phyloP scores from a whole-genome alignment of 2,329 filamentous ascomycete species.

The Arthrobotrys sinensis region DNA sequence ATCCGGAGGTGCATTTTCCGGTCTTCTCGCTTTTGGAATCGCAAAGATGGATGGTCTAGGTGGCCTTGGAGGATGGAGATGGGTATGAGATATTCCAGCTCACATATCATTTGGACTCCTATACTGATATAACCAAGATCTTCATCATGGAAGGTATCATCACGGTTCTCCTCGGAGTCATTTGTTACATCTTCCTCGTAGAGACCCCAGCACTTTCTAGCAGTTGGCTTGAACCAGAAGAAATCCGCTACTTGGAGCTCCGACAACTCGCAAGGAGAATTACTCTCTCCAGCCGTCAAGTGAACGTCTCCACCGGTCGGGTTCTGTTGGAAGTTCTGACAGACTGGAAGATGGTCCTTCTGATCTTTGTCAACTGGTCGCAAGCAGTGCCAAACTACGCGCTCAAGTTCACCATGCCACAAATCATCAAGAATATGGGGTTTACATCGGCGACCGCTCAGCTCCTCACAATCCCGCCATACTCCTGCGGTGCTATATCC shows the following conservation, averaged over 20 bases:
- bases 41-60: constrained; percentile 74
- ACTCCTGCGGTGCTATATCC: constrained; percentile 66
- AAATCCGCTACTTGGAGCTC: constrained; percentile 68
- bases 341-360: constrained; percentile 70
- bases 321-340: constrained; percentile 68
- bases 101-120: not conserved
- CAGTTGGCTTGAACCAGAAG: constrained; percentile 67
- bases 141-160: constrained; percentile 72
- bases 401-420: constrained; percentile 65
- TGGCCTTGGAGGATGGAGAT: constrained; percentile 74
- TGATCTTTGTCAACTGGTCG: constrained; percentile 69
- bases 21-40: constrained; percentile 74
- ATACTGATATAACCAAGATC: constrained; percentile 68
- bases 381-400: constrained; percentile 68
- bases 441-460: constrained; percentile 67
- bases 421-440: constrained; percentile 68
- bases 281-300: constrained; percentile 58
- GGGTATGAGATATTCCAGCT: constrained; percentile 67
- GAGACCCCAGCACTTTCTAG: constrained; percentile 68
- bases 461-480: constrained; percentile 66
- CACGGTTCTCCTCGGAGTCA: constrained; percentile 62
- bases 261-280: constrained; percentile 66
- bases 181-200: constrained; percentile 64
- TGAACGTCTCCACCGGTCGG: constrained; percentile 66
- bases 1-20: constrained; percentile 75